A percentile compares a stretch with the other conserved stretches of the same genome.
These are phyloP conservation scores for Solanum sparsipilum DNA, from an alignment of 257 asterid genomes.

Conservation along the genomic window DNA sequence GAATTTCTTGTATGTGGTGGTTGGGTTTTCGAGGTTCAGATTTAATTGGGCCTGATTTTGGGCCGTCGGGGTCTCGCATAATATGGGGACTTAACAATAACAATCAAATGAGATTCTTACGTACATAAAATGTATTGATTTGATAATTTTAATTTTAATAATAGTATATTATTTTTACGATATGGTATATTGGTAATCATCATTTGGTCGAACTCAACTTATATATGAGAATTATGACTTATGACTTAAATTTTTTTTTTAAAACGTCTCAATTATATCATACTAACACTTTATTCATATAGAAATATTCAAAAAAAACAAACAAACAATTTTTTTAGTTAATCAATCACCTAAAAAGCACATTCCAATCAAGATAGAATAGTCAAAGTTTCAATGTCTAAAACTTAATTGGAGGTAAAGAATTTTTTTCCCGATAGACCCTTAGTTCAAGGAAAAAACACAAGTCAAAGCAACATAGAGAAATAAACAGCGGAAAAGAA, in stretches of 20 bases:
- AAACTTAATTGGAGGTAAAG: background rate
- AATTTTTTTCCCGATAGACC: no score
- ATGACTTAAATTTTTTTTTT: rapidly evolving
- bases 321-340: no score
- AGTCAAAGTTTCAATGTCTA: background rate
- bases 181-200: background rate
- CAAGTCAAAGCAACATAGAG: background rate
- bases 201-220: background rate
- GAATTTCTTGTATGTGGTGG: background rate
- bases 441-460: background rate
- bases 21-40: background rate
- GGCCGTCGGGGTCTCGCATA: background rate
- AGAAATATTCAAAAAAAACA: no score
- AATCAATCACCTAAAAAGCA: background rate
- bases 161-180: no score
- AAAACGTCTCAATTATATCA: no score
- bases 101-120: background rate
- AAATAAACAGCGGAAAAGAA: background rate
- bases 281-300: background rate
- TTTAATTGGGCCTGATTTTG: background rate
- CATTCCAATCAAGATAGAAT: no score
- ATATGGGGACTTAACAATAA: no score
- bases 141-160: no score
- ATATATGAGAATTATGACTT: background rate
- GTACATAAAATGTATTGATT: no score